These are phyloP conservation scores for Phytophthora rubi DNA, from an alignment of 352 stramenopile species.

Conservation along the genomic window DNA sequence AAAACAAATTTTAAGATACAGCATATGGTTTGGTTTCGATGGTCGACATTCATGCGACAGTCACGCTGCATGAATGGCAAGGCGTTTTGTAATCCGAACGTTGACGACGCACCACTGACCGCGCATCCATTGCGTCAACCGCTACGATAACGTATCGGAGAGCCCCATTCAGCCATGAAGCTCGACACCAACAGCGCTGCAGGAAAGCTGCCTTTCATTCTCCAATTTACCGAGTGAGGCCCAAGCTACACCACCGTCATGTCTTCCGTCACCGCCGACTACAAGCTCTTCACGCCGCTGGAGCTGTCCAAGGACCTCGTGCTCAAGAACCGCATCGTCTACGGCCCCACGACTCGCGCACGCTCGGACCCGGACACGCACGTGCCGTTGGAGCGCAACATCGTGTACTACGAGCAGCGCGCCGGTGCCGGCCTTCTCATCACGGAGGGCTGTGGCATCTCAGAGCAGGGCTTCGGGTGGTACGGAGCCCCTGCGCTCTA, in stretches of 20 bases:
- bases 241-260: background rate
- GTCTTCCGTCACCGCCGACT: slow-evolving; percentile 3
- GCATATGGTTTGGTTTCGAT: background rate
- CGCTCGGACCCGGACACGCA: slow-evolving; percentile 3
- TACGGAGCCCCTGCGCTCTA: slow-evolving; percentile 7
- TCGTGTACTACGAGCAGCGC: slow-evolving; percentile 11
- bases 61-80: too few relatives aligned
- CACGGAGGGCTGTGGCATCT: slow-evolving; percentile 11
- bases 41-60: background rate
- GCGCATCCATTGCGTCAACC: background rate
- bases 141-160: background rate
- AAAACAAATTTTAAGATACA: too few relatives aligned
- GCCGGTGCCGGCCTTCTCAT: slow-evolving; percentile 6
- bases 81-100: background rate
- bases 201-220: background rate
- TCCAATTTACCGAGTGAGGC: background rate
- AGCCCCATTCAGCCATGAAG: background rate
- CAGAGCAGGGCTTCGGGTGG: slow-evolving; percentile 10
- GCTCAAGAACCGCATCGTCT: slow-evolving; percentile 16
- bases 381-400: slow-evolving; percentile 10
- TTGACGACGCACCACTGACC: background rate
- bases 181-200: background rate
- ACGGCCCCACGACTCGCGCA: slow-evolving; percentile 2
- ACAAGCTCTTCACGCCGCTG: slow-evolving; percentile 13
- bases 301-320: slow-evolving; percentile 1